Percentiles rank a stretch among this genome's conserved stretches.
Evolutionary conservation across 352 stramenopile genomes (phyloP).

Genomic region (Saprolegnia diclina): DNA sequence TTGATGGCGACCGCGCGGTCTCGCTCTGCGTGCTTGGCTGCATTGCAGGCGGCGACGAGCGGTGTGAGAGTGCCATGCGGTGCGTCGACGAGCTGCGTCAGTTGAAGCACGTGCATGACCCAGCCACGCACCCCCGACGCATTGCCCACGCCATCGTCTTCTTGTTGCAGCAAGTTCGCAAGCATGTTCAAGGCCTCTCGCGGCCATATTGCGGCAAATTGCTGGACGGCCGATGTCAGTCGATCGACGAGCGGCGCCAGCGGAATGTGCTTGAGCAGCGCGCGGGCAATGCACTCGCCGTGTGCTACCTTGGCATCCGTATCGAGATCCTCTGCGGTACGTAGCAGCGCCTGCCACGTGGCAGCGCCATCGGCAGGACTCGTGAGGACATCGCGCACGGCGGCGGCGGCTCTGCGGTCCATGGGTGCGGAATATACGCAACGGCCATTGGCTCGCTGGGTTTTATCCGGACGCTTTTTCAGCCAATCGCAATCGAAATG

Average conservation of each 20-base stretch:
- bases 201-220: not conserved
- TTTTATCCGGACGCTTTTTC: constrained; percentile 6
- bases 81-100: constrained; percentile 3
- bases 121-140: constrained; percentile 15
- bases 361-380: not conserved
- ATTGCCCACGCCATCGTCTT: constrained; percentile 2
- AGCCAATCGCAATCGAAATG: constrained; percentile 7
- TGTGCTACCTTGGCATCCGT: not conserved
- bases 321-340: not conserved
- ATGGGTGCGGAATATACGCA: not conserved
- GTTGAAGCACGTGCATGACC: constrained; percentile 21
- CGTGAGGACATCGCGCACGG: not conserved
- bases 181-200: constrained; percentile 1
- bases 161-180: not conserved
- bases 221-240: not conserved
- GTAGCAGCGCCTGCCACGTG: not conserved
- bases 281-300: not conserved
- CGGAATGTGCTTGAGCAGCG: constrained; percentile 8
- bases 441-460: constrained; percentile 8
- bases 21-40: not conserved
- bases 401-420: not conserved
- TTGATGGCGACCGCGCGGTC: not conserved
- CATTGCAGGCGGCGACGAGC: not conserved
- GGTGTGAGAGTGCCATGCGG: not conserved
- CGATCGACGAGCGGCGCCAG: constrained; percentile 14